Base-by-base conservation (phyloP, 306 rosid species). In the Corylus americana region DNA sequence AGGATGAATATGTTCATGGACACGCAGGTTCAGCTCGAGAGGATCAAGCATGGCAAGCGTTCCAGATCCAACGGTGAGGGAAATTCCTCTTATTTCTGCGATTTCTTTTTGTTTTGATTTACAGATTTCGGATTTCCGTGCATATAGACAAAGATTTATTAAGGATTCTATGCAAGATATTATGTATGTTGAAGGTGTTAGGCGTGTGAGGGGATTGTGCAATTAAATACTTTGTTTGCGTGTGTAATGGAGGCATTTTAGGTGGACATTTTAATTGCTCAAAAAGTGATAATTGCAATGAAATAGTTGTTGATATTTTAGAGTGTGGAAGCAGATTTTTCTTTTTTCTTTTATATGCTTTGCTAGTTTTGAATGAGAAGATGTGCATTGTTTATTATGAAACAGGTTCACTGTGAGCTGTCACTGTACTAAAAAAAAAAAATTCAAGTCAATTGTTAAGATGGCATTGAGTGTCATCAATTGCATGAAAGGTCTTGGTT, bases 1-100 rank as follows among this genome's bases (percentile, higher is more conserved):
- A 87, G 97, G 84, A 92, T 87, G 98, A 82, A 88, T 83, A 92
- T 95, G 94, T 89, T 92, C 79, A 87, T 89, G 94, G 97, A 92
- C 51, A 95, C 97, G 17, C 98, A 92, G 84, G 91, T 95, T 84
- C 94, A 95, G 83, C 89, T 95, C 50, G 95, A 90, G 87, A 87
- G 95, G 90, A 90, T 95, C 79, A 95, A 95, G 84, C 97, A 91
- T 39, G 95, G 90, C 55, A 94, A 91, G 89, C 83, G 91, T 71
- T 90, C 98, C 5, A 85, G 86, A 59, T 86, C 94, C 78, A 90
- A 83, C 57, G 98, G 98, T 95, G 84, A 88, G 90, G 44, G 68
- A 2, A 59, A 62, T 62, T 63, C 77, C 13, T 25, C 68, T 18
- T 67, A 66, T 77, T 2, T 8, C 18, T 63, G n/a, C 20, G 18